Base-by-base conservation (phyloP, 106 monocot species). In the Phalaenopsis aphrodite region DNA sequence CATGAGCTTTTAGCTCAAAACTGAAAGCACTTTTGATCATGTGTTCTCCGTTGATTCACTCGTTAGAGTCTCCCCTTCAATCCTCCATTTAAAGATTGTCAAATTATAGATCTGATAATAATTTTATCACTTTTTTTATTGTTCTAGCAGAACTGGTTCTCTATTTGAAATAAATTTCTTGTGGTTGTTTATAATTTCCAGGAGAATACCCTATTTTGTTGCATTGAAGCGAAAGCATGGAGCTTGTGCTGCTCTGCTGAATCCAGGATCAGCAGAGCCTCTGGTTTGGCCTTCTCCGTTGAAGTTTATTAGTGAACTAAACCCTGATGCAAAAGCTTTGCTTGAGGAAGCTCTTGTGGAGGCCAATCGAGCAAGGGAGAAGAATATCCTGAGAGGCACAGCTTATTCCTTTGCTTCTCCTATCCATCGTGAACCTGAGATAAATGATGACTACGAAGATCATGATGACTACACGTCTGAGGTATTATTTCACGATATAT, bases 251-350 rank as follows among this genome's bases (percentile, higher is more conserved):
- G 84, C 89, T 8, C 73, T 89, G 42, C 82, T 89, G 42, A 87
- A 89, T 71, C 89, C 89, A 23, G 78, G 86, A 39, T 84, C 89
- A 16, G 84, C 89, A 23, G 87, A 87, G 75, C 89, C 89, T 41
- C 80, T 89, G 7, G 84, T 89, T 75, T 89, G 89, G 89, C 89
- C 89, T 38, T 87, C 89, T 75, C 80, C 86, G 12, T 42, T 89
- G 56, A 89, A 89, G 82, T 89, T 89, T 72, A 87, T 89, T 48
- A 87, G 85, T 43, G 85, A 87, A 67, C 85, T 89, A 7, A 76
- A 85, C 78, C 55, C 77, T 37, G 89, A 87, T 41, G 89, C 87
- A 24, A 89, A 89, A 64, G 46, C 47, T 42, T 80, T 89, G 55
- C 74, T 89, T 49, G 89, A 89, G 76, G 42, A 73, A 68, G 89